These are phyloP conservation scores for Rubia balearica DNA, from an alignment of 305 asterid genomes.

Conservation along the genomic window DNA sequence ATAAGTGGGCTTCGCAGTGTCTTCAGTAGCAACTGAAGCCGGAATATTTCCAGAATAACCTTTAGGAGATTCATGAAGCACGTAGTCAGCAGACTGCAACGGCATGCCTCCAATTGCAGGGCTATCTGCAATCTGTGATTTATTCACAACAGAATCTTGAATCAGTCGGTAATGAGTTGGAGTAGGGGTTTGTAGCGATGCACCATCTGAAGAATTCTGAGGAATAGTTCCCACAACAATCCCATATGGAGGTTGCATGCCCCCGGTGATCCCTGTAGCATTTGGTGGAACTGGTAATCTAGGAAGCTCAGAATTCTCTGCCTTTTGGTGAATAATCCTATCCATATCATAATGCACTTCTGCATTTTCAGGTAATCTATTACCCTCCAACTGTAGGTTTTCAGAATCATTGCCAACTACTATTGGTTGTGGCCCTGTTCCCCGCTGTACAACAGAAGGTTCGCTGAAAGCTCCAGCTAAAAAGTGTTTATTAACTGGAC, in stretches of 20 bases:
- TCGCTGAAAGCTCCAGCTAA: conserved; percentile 36
- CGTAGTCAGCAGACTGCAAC: conserved; percentile 38
- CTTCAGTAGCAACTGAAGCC: conserved; percentile 41
- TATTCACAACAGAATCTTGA: conserved; percentile 36
- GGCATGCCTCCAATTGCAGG: conserved; percentile 30
- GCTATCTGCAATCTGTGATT: conserved; percentile 37
- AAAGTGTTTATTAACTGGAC: conserved; percentile 37
- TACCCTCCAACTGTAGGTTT: conserved; percentile 28
- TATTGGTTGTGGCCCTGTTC: conserved; percentile 28
- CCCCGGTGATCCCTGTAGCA: conserved; percentile 36
- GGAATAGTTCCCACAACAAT: conserved; percentile 35
- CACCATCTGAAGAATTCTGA: conserved; percentile 38
- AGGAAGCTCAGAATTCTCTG: conserved; percentile 33
- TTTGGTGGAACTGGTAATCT: conserved; percentile 40
- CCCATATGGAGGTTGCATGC: conserved; percentile 46
- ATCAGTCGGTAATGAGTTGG: conserved; percentile 52
- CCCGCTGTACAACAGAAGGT: conserved; percentile 32
- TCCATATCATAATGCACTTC: conserved; percentile 20
- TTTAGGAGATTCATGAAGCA: conserved; percentile 45
- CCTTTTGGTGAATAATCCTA: conserved; percentile 12
- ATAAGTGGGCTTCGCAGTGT: conserved; percentile 25
- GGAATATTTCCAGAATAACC: conserved; percentile 38
- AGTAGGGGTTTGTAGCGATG: conserved; percentile 33
- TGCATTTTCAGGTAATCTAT: conserved; percentile 31
- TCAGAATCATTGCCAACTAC: conserved; percentile 28